Evolutionary conservation across 2,329 filamentous ascomycete genomes (phyloP).

Genomic region (Beauveria brongniartii): DNA sequence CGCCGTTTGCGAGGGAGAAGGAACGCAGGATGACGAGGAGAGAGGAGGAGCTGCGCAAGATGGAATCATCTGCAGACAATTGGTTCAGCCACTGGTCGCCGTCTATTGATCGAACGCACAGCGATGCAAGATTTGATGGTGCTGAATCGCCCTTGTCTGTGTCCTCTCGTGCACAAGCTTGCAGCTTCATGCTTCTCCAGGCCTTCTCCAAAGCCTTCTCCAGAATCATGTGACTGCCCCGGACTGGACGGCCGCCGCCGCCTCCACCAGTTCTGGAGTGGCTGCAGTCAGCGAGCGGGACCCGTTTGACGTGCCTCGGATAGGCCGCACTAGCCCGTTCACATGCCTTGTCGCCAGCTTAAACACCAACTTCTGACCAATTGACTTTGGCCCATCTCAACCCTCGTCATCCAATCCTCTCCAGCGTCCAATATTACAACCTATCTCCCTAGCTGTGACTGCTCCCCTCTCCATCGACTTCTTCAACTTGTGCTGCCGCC

Average conservation of each 20-base stretch:
- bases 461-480: background rate
- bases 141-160: background rate
- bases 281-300: conserved; percentile 5
- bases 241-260: background rate
- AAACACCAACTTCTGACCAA: background rate
- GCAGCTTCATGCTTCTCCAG: background rate
- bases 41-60: background rate
- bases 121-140: background rate
- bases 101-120: too few species aligned
- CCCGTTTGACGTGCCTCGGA: conserved; percentile 11
- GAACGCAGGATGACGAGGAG: too few species aligned
- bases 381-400: background rate
- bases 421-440: background rate
- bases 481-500: background rate
- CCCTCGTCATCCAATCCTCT: background rate
- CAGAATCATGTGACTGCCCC: conserved; percentile 12
- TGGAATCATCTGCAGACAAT: background rate
- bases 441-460: background rate
- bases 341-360: conserved; percentile 4
- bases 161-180: background rate
- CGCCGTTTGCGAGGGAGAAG: background rate
- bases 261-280: conserved; percentile 1
- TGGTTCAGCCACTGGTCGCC: background rate
- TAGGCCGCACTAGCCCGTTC: conserved; percentile 8
- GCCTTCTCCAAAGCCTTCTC: conserved; percentile 1